Percentiles rank a stretch among this genome's conserved stretches.
Conservation (phyloP, 2,329 filamentous ascomycete genomes). For the Canariomyces notabilis region DNA sequence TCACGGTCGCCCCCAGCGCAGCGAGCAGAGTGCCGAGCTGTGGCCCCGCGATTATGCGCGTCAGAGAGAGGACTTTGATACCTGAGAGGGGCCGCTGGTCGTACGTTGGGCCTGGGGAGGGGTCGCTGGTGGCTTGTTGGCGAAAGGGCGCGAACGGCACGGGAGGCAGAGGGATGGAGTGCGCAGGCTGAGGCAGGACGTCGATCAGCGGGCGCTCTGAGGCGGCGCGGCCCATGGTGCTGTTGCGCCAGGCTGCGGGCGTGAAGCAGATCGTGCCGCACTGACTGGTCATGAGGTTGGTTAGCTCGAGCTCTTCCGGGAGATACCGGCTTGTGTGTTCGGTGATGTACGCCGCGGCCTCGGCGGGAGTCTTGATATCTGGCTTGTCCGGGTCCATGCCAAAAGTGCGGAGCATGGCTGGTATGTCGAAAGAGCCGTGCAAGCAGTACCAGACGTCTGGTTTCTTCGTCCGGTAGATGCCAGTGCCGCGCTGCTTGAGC, state of each 20-base stretch:
- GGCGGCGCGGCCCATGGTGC: slow-evolving; percentile 39
- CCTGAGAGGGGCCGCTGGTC: slow-evolving; percentile 39
- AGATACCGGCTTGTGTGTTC: slow-evolving; percentile 30
- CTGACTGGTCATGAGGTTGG: slow-evolving; percentile 36
- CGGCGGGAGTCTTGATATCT: slow-evolving; percentile 22
- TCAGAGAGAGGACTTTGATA: slow-evolving; percentile 46
- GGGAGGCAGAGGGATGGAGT: slow-evolving; percentile 32
- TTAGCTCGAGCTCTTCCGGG: slow-evolving; percentile 38
- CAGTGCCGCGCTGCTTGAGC: slow-evolving; percentile 38
- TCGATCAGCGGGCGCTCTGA: slow-evolving; percentile 40
- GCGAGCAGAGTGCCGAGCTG: slow-evolving; percentile 39
- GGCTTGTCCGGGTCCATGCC: slow-evolving; percentile 35
- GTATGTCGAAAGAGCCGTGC: slow-evolving; percentile 44
- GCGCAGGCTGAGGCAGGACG: slow-evolving; percentile 28
- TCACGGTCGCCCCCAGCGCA: slow-evolving; percentile 42
- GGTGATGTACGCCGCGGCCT: slow-evolving; percentile 31
- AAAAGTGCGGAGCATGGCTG: slow-evolving; percentile 39
- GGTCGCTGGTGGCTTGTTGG: slow-evolving; percentile 12
- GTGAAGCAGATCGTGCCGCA: slow-evolving; percentile 42
- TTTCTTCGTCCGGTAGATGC: slow-evolving; percentile 44
- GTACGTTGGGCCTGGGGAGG: slow-evolving; percentile 18
- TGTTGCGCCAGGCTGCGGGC: slow-evolving; percentile 39
- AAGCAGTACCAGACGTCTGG: slow-evolving; percentile 44
- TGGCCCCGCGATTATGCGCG: slow-evolving; percentile 44
- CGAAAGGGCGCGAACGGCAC: slow-evolving; percentile 31